These are phyloP conservation scores for Citrullus colocynthis DNA, from an alignment of 306 rosid species.

Conservation along the genomic window DNA sequence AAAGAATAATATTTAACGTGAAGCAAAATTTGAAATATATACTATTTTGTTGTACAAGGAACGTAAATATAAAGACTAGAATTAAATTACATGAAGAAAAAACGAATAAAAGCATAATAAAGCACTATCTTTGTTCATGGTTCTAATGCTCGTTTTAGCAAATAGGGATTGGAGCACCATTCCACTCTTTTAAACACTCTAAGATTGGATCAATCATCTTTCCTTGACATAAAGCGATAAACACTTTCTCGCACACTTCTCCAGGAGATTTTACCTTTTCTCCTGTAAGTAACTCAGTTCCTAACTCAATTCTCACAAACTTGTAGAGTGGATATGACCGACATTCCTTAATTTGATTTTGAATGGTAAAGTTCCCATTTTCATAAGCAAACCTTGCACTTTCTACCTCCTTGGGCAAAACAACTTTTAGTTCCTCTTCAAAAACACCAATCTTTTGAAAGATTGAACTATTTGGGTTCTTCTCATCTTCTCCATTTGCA, in stretches of 20 bases:
- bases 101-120: neutral
- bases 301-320: slow-evolving; percentile 34
- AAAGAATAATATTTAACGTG: neutral
- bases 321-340: slow-evolving; percentile 14
- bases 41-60: neutral
- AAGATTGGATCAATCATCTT: neutral
- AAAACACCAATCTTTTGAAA: slow-evolving; percentile 30
- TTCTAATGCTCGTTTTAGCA: neutral
- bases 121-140: neutral
- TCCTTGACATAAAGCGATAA: neutral
- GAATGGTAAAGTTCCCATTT: neutral
- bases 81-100: neutral
- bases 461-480: slow-evolving; percentile 50
- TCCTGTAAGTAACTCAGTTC: neutral
- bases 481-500: slow-evolving; percentile 42
- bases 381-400: neutral
- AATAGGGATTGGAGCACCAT: neutral
- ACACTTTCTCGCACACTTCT: neutral
- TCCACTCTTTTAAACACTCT: slow-evolving; percentile 4
- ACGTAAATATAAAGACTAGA: neutral
- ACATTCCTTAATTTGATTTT: neutral
- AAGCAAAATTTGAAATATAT: neutral
- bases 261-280: neutral
- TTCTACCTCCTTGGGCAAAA: neutral
- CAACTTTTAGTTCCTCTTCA: neutral